These are phyloP conservation scores for Trichomonas gallinae DNA, from an alignment of 208 protist genomes.

Conservation along the genomic window DNA sequence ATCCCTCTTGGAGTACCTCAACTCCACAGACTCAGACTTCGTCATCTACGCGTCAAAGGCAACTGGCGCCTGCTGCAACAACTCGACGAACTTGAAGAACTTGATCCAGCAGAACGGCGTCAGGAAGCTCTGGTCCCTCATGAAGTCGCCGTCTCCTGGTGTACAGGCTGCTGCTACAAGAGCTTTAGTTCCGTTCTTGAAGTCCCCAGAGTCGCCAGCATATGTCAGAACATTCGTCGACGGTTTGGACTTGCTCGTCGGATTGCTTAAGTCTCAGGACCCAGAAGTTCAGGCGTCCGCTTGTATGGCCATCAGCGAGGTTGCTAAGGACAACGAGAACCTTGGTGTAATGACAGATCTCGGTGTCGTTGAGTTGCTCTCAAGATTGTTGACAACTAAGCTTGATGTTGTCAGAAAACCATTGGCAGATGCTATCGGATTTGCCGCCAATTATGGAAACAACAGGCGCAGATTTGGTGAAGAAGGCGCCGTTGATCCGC, in stretches of 20 bases:
- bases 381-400: background rate
- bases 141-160: background rate
- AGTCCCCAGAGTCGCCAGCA: background rate
- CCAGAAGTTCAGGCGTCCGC: background rate
- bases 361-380: background rate
- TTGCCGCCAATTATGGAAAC: background rate
- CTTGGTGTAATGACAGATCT: constrained; percentile 2
- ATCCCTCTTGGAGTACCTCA: background rate
- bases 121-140: background rate
- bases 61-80: background rate
- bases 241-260: background rate
- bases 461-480: constrained; percentile 8
- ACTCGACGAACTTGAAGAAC: background rate
- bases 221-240: background rate
- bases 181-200: constrained; percentile 10
- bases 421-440: background rate
- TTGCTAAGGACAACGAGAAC: constrained; percentile 5
- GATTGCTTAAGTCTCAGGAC: background rate
- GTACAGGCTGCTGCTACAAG: background rate
- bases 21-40: background rate
- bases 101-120: background rate
- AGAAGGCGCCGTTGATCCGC: background rate
- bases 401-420: background rate
- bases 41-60: background rate
- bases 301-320: background rate